phyloP scores from a whole-genome alignment of 129 eudicot species.

The Saposhnikovia divaricata region DNA sequence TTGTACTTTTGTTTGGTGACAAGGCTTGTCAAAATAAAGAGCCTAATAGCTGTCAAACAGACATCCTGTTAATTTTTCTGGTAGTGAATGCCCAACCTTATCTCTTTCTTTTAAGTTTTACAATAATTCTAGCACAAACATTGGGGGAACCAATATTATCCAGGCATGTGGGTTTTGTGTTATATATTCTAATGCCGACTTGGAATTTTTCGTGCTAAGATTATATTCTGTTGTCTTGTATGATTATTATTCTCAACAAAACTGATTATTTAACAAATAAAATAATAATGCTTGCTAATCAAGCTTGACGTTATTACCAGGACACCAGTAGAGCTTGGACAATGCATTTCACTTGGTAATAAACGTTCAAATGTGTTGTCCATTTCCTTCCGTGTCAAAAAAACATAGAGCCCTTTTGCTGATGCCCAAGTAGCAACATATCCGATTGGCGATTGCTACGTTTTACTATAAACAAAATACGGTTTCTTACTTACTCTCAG shows the following conservation, averaged over 20 bases:
- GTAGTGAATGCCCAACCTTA: no score
- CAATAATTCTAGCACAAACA: neutral
- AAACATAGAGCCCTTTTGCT: neutral
- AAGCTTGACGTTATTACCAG: neutral
- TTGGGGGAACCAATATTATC: neutral
- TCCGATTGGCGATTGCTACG: neutral
- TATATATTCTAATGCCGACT: no score
- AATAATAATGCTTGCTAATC: neutral
- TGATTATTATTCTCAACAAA: neutral
- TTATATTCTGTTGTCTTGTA: neutral
- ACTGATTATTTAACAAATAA: neutral
- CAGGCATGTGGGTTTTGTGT: neutral
- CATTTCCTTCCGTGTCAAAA: neutral
- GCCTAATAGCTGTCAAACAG: neutral
- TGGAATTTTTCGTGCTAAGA: neutral
- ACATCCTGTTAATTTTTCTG: neutral
- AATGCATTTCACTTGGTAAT: neutral
- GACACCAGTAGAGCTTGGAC: neutral
- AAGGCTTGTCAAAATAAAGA: neutral
- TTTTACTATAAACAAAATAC: no score
- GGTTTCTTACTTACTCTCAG: no score
- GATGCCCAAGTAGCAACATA: neutral
- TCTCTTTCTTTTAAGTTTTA: neutral
- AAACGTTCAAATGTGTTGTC: neutral
- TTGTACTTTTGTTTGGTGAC: neutral